A percentile compares a stretch with the other conserved stretches of the same genome.
Evolutionary conservation across 805 yeast species (phyloP).

Genomic region (Debaryomyces hansenii): DNA sequence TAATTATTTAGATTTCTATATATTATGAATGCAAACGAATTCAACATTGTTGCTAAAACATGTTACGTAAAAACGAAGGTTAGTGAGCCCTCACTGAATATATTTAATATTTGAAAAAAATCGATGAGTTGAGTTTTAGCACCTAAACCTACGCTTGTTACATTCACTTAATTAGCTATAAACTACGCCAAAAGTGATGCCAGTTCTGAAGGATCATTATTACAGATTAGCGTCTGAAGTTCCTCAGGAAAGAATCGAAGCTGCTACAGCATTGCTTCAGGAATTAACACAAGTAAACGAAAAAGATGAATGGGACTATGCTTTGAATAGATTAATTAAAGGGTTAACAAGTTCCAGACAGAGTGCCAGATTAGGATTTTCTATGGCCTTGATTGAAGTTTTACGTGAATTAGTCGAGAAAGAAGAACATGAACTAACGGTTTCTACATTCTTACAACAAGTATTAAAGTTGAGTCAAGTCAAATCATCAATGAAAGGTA

Average conservation of each 20-base stretch:
- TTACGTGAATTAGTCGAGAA: constrained; percentile 34
- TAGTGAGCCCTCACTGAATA: neutral
- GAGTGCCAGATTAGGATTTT: constrained; percentile 83
- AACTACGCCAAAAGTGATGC: constrained; percentile 21
- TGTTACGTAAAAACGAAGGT: neutral
- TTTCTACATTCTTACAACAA: constrained; percentile 35
- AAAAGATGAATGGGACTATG: constrained; percentile 75
- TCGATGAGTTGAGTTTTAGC: constrained; percentile 5
- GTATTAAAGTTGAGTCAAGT: constrained; percentile 35
- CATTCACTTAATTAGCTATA: neutral
- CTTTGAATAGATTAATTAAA: constrained; percentile 70
- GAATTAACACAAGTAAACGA: constrained; percentile 50
- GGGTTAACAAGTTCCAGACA: constrained; percentile 84
- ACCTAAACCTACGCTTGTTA: neutral
- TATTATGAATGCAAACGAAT: constrained; percentile 8
- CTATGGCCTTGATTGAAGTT: constrained; percentile 81
- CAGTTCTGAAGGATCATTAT: constrained; percentile 73
- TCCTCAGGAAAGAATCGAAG: constrained; percentile 66
- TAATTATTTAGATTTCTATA: constrained; percentile 1
- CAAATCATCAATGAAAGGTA: constrained; percentile 59
- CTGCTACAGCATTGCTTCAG: constrained; percentile 65
- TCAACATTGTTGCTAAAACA: constrained; percentile 12
- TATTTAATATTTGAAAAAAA: neutral
- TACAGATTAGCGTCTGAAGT: constrained; percentile 76
- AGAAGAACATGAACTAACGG: constrained; percentile 30